phyloP scores from a whole-genome alignment of 208 protist species.

The Leishmania tropica region DNA sequence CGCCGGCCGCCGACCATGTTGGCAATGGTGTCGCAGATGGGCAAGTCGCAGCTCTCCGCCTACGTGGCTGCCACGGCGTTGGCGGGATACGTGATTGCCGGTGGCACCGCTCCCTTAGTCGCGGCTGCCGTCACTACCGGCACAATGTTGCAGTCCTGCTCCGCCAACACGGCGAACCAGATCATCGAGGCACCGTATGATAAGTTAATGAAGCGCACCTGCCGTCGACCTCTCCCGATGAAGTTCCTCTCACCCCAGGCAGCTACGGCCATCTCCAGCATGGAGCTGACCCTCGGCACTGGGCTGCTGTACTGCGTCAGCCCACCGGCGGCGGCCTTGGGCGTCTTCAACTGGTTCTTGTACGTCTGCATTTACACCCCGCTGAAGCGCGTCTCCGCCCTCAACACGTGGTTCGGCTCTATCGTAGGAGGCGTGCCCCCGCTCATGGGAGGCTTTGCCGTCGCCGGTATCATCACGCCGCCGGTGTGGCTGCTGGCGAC shows the following conservation, averaged over 20 bases:
- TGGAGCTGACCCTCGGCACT: slow-evolving; percentile 70
- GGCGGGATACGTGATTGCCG: slow-evolving; percentile 77
- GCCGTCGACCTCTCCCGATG: slow-evolving; percentile 83
- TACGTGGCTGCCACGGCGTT: slow-evolving; percentile 84
- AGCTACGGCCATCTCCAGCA: slow-evolving; percentile 45
- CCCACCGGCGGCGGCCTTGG: slow-evolving; percentile 63
- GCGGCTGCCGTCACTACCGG: slow-evolving; percentile 59
- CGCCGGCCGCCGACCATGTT: slow-evolving; percentile 36
- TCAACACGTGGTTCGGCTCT: slow-evolving; percentile 92
- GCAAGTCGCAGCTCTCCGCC: slow-evolving; percentile 81
- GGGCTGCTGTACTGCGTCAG: slow-evolving; percentile 66
- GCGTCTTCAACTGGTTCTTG: slow-evolving; percentile 81
- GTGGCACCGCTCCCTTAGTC: slow-evolving; percentile 53
- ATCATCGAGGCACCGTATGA: slow-evolving; percentile 84
- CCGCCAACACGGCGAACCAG: slow-evolving; percentile 91
- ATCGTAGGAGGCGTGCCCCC: slow-evolving; percentile 93
- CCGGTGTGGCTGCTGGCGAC: slow-evolving; percentile 73
- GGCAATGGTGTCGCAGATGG: slow-evolving; percentile 61
- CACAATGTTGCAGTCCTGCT: slow-evolving; percentile 84
- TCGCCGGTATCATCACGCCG: slow-evolving; percentile 42
- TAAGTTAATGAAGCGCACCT: slow-evolving; percentile 91
- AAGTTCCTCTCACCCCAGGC: slow-evolving; percentile 52
- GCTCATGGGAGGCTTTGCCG: slow-evolving; percentile 87
- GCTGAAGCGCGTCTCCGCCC: slow-evolving; percentile 81
- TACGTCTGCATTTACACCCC: slow-evolving; percentile 92